Percentiles rank a stretch among this genome's conserved stretches.
Conservation (phyloP, 768 basidiomycete species). For the Suillus bovinus region DNA sequence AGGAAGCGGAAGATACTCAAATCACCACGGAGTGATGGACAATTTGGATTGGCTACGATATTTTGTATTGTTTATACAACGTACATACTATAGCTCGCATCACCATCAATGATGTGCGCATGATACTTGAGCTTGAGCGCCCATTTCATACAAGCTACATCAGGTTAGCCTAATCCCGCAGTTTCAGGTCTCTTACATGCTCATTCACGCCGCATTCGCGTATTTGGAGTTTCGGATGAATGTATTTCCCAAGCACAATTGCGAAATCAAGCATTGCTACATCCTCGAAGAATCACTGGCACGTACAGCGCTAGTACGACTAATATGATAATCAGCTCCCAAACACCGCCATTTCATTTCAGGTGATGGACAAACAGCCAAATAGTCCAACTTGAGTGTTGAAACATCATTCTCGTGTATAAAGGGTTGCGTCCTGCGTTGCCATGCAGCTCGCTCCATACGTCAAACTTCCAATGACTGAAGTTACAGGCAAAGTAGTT, state of each 20-base stretch:
- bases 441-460: neutral
- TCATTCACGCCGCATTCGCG: neutral
- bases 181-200: neutral
- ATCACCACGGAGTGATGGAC: neutral
- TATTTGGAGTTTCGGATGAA: neutral
- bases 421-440: neutral
- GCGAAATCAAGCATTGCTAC: neutral
- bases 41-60: no score
- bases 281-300: neutral
- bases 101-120: no score
- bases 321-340: neutral
- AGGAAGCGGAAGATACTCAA: neutral
- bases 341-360: neutral
- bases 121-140: neutral
- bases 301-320: neutral
- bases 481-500: conserved; percentile 6
- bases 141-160: neutral
- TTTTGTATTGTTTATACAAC: no score
- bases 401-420: neutral
- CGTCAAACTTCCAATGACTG: neutral
- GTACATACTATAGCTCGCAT: neutral
- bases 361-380: neutral
- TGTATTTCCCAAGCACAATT: neutral
- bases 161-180: neutral
- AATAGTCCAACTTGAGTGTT: neutral